These are phyloP conservation scores for Pulveroboletus frians DNA, from an alignment of 768 basidiomycete species.

Conservation along the genomic window DNA sequence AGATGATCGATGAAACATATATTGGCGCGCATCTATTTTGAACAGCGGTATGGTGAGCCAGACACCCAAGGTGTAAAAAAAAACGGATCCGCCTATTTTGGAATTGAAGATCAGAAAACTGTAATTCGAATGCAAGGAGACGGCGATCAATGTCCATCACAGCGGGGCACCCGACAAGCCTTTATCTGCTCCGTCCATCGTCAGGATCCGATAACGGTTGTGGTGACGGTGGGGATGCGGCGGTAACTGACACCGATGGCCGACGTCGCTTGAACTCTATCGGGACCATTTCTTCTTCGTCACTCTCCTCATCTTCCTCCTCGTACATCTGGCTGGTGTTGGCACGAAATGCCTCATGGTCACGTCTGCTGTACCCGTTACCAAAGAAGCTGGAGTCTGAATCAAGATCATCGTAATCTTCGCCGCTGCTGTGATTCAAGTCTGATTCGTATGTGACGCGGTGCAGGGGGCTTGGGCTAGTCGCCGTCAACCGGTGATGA, in stretches of 20 bases:
- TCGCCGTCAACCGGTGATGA: conserved; percentile 29
- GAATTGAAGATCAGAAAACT: conserved; percentile 17
- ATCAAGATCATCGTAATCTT: conserved; percentile 30
- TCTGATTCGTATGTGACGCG: conserved; percentile 31
- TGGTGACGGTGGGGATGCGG: conserved; percentile 24
- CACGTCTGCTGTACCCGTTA: conserved; percentile 23
- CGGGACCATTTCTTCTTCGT: conserved; percentile 34
- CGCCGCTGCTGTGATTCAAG: conserved; percentile 26
- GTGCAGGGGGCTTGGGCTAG: conserved; percentile 39
- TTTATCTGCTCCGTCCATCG: conserved; percentile 10
- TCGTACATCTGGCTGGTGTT: conserved; percentile 32
- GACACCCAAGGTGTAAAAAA: conserved; percentile 6
- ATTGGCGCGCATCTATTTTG: conserved; percentile 19
- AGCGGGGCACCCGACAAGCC: background rate
- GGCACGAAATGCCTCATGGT: conserved; percentile 25
- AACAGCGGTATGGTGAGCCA: conserved; percentile 12
- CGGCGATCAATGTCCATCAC: conserved; percentile 12
- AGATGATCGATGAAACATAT: conserved; percentile 3
- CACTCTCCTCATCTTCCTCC: conserved; percentile 32
- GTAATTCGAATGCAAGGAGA: conserved; percentile 12
- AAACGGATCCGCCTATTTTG: background rate
- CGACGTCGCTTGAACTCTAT: conserved; percentile 34
- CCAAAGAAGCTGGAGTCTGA: conserved; percentile 33
- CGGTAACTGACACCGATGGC: conserved; percentile 28
- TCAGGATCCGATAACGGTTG: conserved; percentile 16